Evolutionary conservation across 2,329 filamentous ascomycete species (phyloP).

Genomic region (Colletotrichum incanum): DNA sequence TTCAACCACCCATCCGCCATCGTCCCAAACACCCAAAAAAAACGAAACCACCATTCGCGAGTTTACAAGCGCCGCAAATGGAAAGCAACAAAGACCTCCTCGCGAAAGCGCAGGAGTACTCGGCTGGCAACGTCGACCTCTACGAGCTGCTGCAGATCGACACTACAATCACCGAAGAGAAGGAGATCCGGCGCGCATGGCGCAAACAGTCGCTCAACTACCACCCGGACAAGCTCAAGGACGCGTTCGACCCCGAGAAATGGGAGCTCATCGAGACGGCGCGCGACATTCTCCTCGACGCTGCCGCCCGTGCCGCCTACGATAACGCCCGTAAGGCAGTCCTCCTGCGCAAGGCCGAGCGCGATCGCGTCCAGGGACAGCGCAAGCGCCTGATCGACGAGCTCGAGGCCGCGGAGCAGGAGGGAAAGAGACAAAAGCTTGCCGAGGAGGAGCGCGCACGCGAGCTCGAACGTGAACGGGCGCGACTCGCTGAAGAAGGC

Average conservation of each 20-base stretch:
- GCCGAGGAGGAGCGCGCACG: slow-evolving; percentile 57
- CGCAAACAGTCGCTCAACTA: slow-evolving; percentile 89
- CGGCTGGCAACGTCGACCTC: slow-evolving; percentile 77
- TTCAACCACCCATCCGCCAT: slow-evolving; percentile 2
- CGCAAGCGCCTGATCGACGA: slow-evolving; percentile 87
- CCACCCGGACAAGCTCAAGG: slow-evolving; percentile 92
- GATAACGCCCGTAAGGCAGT: slow-evolving; percentile 82
- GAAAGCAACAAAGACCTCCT: slow-evolving; percentile 64
- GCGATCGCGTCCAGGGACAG: slow-evolving; percentile 81
- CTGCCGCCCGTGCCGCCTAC: slow-evolving; percentile 81
- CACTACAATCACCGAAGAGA: slow-evolving; percentile 71
- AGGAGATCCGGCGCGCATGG: slow-evolving; percentile 88
- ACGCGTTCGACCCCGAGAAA: slow-evolving; percentile 81
- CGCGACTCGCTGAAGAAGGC: slow-evolving; percentile 53
- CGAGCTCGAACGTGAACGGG: slow-evolving; percentile 57
- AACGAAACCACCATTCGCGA: not conserved
- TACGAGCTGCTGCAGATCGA: slow-evolving; percentile 82
- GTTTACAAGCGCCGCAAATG: slow-evolving; percentile 21
- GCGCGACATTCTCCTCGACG: slow-evolving; percentile 85
- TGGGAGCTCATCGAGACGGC: slow-evolving; percentile 91
- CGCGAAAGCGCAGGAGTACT: slow-evolving; percentile 71
- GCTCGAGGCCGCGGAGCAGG: slow-evolving; percentile 83
- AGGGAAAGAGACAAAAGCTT: slow-evolving; percentile 72
- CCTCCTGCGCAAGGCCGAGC: slow-evolving; percentile 78
- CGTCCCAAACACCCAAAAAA: slow-evolving; percentile 1